phyloP scores from a whole-genome alignment of 495 filamentous ascomycete genomes.

The Penicillium lividum region DNA sequence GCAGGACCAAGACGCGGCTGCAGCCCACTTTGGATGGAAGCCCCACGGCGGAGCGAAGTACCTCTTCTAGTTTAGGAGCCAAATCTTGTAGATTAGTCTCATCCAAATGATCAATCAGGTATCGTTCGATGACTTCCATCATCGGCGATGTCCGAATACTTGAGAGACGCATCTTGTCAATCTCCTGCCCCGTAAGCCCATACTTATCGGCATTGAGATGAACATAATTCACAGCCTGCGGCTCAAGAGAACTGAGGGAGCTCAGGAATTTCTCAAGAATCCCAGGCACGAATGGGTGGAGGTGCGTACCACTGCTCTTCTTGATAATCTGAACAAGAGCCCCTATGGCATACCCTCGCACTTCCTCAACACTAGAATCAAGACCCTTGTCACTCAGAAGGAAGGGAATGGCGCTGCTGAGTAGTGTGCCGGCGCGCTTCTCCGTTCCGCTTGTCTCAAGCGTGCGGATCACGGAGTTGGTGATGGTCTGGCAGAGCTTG shows the following conservation, averaged over 20 bases:
- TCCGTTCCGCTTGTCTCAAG: slow-evolving; percentile 79
- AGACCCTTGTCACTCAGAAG: slow-evolving; percentile 85
- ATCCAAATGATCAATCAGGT: slow-evolving; percentile 79
- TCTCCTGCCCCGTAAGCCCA: slow-evolving; percentile 73
- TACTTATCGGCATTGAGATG: slow-evolving; percentile 89
- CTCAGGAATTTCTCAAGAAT: slow-evolving; percentile 79
- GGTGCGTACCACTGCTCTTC: slow-evolving; percentile 65
- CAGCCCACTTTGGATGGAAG: slow-evolving; percentile 93
- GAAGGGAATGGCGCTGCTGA: slow-evolving; percentile 84
- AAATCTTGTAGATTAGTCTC: slow-evolving; percentile 70
- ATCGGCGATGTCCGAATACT: slow-evolving; percentile 83
- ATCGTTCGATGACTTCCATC: slow-evolving; percentile 89
- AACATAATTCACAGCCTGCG: slow-evolving; percentile 83
- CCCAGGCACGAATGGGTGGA: slow-evolving; percentile 77
- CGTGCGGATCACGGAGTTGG: slow-evolving; percentile 76
- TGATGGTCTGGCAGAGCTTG: slow-evolving; percentile 77
- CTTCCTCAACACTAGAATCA: slow-evolving; percentile 82
- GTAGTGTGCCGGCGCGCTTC: slow-evolving; percentile 70
- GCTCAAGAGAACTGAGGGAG: slow-evolving; percentile 82
- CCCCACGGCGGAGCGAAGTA: slow-evolving; percentile 82
- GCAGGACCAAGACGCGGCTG: slow-evolving; percentile 79
- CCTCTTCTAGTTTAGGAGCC: slow-evolving; percentile 67
- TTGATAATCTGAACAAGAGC: slow-evolving; percentile 88
- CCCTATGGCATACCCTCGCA: slow-evolving; percentile 68
- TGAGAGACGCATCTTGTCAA: slow-evolving; percentile 81